These are phyloP conservation scores for Omphalea diandra DNA, from an alignment of 441 rosid species.

Conservation along the genomic window DNA sequence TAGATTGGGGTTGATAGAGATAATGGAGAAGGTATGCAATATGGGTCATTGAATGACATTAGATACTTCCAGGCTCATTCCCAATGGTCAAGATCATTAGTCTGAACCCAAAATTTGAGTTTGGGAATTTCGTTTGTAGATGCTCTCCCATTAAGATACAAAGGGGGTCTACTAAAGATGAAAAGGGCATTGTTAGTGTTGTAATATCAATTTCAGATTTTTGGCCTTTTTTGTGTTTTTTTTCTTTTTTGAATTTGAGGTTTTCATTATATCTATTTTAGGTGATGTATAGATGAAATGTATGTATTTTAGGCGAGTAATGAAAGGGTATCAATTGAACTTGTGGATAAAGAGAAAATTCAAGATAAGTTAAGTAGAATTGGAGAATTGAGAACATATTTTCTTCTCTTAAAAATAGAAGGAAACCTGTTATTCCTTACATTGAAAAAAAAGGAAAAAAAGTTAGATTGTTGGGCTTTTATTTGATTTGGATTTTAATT, in stretches of 20 bases:
- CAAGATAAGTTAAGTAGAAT: slow-evolving; percentile 73
- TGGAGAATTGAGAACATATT: slow-evolving; percentile 74
- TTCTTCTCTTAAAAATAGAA: too few species aligned
- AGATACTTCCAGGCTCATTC: slow-evolving; percentile 62
- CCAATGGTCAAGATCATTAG: slow-evolving; percentile 62
- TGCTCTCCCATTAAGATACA: slow-evolving; percentile 66
- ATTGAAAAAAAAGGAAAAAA: too few species aligned
- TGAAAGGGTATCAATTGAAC: slow-evolving; percentile 69
- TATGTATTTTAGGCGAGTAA: slow-evolving; percentile 81
- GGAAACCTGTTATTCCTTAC: too few species aligned
- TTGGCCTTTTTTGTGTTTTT: not conserved
- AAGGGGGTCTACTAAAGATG: slow-evolving; percentile 58
- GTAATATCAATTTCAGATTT: not conserved
- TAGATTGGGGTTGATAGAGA: slow-evolving; percentile 95
- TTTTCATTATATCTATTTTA: not conserved
- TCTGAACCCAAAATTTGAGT: slow-evolving; percentile 61
- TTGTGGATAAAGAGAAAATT: slow-evolving; percentile 78
- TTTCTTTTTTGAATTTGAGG: not conserved
- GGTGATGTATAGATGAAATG: slow-evolving; percentile 71
- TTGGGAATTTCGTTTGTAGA: slow-evolving; percentile 61
- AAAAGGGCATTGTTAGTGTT: slow-evolving; percentile 47
- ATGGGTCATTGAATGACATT: slow-evolving; percentile 70
- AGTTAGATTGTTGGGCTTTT: too few species aligned
- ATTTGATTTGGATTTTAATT: too few species aligned
- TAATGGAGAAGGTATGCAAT: slow-evolving; percentile 67